These are phyloP conservation scores for Gaeumannomyces sp. DNA, from an alignment of 2,329 filamentous ascomycete species.

Conservation along the genomic window DNA sequence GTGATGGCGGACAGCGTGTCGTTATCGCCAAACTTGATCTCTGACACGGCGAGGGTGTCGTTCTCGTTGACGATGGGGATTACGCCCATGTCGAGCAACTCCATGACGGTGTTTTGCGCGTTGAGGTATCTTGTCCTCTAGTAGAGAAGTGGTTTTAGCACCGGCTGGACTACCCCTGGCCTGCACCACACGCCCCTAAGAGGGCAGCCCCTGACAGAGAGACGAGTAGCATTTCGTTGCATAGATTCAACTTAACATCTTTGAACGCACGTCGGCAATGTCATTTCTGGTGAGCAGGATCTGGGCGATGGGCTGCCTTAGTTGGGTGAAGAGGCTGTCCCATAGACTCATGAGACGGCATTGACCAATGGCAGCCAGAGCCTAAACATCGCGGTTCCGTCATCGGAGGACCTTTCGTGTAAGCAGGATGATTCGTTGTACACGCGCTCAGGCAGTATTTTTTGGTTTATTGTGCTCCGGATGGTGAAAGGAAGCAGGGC, in stretches of 20 bases:
- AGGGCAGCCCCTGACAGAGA: conserved; percentile 6
- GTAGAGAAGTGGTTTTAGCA: background rate
- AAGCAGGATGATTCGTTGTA: background rate
- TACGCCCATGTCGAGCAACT: conserved; percentile 88
- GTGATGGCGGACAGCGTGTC: conserved; percentile 96
- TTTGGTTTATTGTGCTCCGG: background rate
- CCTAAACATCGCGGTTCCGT: conserved; percentile 36
- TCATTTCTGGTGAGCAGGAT: conserved; percentile 92
- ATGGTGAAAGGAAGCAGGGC: conserved; percentile 2
- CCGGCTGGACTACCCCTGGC: background rate
- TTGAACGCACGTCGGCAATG: conserved; percentile 76
- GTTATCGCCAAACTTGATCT: conserved; percentile 99
- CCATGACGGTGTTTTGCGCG: conserved; percentile 88
- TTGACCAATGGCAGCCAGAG: conserved; percentile 91
- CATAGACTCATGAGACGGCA: conserved; percentile 91
- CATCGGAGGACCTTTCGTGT: background rate
- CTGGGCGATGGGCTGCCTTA: conserved; percentile 87
- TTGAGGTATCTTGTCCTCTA: conserved; percentile 90
- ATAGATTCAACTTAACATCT: conserved; percentile 8
- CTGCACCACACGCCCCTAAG: conserved; percentile 10
- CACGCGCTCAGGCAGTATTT: background rate
- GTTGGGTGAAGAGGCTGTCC: conserved; percentile 85
- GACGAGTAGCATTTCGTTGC: background rate
- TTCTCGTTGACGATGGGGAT: conserved; percentile 99
- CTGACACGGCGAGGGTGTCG: conserved; percentile 89